Evolutionary conservation across 345 rosid genomes (phyloP), one percentile per base, ranked within the genome.

Genomic region (Dovyalis caffra): DNA sequence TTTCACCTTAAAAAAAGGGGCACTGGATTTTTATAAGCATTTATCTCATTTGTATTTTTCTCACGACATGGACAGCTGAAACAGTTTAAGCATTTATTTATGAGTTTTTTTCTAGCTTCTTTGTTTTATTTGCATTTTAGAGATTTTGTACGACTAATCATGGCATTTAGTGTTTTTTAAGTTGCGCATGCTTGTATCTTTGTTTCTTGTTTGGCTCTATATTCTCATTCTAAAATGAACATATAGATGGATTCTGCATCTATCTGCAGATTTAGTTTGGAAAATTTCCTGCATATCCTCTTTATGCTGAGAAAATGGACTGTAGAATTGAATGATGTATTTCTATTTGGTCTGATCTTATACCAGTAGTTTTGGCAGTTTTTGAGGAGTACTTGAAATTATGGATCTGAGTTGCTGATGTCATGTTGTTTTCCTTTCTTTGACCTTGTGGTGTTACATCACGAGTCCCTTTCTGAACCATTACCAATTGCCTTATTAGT

Each of bases 371-470:
- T 38, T 67, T 78, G 73, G 74, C 74, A 32, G 72, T 58, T 63
- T 68, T 7, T 68, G 68, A 47, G 34, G 33, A 65, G 64, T 65
- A 20, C 71, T 31, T 51, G 71, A 75, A 56, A 72, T 77, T 77
- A 74, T 79, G 72, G 77, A 73, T 70, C 69, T 60, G 70, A 28
- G 43, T 69, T 47, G 74, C 56, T 79, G 82, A 69, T 80, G 79
- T 75, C 76, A 72, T 49, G 43, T 68, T 84, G 69, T 77, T 78
- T 74, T 77, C 72, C 37, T 31, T 56, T 72, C 62, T 77, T 80
- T 84, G 66, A 61, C 63, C 71, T 43, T 71, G 83, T 80, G 82
- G 87, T 81, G 83, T 82, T 79, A 23, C 16, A 71, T 70, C 71
- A 31, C 11, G 33, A 61, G 81, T 80, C 84, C 61, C 81, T 83